Evolutionary conservation across 768 basidiomycete species (phyloP), one percentile per base, ranked within the genome.

Genomic region (Tulasnella sp.): DNA sequence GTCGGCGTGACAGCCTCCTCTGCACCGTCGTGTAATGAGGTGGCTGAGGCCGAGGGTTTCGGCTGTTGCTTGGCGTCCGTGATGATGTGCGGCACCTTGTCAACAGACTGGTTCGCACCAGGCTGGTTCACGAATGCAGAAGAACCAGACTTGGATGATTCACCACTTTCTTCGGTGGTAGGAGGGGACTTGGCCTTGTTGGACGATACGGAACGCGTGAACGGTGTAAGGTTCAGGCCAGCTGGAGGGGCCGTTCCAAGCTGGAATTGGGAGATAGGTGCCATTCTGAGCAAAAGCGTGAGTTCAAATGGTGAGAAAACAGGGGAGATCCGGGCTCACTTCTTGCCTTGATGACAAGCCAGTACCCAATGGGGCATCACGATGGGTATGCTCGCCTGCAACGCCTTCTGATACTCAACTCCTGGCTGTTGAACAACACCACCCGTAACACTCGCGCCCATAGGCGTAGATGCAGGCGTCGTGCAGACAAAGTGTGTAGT

Each of bases 401-500:
- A 80, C 3, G 96, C 97, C n/a, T 94, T 87, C 78, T 98, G 94
- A 79, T 98, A 98, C 76, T 95, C 92, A 7, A 91, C 89, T 0
- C 90, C 90, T 0, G 94, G 91, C 2, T 87, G 86, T 17, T 84
- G 81, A 12, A 82, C 81, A 1, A 82, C 78, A 71, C 83, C 85
- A 0, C 89, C 87, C 9, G 84, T 82, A 0, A 84, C 84, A 72
- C 82, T 84, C 11, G 87, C 87, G 37, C 86, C 89, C 11, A 79
- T 76, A 0, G 88, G 86, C 0, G 87, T 89, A 11, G 87, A 85
- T 1, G 79, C 90, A 2, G 95, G 94, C 0, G 91, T 94, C 19
- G 94, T 96, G 78, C 95, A 96, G 47, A 98, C 95, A 76, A 97
- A 99, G 80, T 99, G 96, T 0, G 95, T 98, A 11, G 96, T 98